Conservation (phyloP, 169 alveolate species). For the Babesia caballi region DNA sequence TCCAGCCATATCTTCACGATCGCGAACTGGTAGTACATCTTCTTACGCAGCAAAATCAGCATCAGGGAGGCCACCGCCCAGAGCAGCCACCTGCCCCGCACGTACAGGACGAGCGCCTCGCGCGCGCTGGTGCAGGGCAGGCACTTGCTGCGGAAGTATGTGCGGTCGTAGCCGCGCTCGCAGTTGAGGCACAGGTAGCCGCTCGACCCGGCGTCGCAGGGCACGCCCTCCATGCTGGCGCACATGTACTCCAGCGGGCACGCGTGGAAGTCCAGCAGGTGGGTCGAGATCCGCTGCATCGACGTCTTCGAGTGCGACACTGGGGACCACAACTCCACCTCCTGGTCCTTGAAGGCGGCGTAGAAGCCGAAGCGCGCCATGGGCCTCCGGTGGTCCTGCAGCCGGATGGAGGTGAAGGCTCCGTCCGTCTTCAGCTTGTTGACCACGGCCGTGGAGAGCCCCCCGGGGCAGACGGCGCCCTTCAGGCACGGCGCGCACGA, state of each 20-base stretch:
- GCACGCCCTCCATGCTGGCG: not conserved
- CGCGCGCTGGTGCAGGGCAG: not conserved
- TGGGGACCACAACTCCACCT: constrained; percentile 32
- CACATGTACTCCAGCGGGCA: constrained; percentile 55
- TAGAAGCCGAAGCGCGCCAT: constrained; percentile 54
- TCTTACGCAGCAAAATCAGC: constrained; percentile 1
- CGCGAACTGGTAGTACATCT: constrained; percentile 1
- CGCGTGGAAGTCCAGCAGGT: constrained; percentile 50
- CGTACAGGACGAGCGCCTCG: not conserved
- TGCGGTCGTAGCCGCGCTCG: constrained; percentile 19
- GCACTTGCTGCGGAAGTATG: constrained; percentile 53
- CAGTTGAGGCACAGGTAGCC: constrained; percentile 76
- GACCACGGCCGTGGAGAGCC: constrained; percentile 58
- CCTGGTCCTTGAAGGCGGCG: constrained; percentile 39
- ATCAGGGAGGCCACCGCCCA: constrained; percentile 22
- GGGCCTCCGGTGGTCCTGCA: constrained; percentile 46
- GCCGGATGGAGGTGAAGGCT: constrained; percentile 36
- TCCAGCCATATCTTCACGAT: constrained; percentile 52
- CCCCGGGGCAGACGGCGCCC: constrained; percentile 78
- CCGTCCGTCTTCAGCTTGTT: constrained; percentile 49
- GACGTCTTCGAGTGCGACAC: constrained; percentile 6
- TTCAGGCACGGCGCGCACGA: constrained; percentile 67
- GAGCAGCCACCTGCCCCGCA: not conserved
- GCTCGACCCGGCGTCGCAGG: constrained; percentile 70
- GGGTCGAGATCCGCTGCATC: constrained; percentile 23